These are phyloP conservation scores for Pelargonium nanum DNA, from an alignment of 345 rosid genomes.

Conservation along the genomic window DNA sequence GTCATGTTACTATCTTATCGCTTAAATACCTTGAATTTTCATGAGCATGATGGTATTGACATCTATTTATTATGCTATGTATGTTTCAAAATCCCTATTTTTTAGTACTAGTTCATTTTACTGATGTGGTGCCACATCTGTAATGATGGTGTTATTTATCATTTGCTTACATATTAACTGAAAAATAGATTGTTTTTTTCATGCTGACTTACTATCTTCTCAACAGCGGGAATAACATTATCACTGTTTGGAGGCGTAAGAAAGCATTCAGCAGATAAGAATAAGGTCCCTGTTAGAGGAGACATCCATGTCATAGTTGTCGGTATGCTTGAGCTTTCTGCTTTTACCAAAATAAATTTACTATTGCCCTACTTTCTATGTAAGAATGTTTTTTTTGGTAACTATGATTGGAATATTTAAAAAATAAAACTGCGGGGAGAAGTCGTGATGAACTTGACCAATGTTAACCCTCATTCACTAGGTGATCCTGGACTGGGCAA, in stretches of 20 bases:
- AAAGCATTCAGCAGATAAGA: slow-evolving; percentile 76
- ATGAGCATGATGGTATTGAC: not conserved
- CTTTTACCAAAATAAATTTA: not conserved
- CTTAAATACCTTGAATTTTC: not conserved
- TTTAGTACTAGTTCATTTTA: not conserved
- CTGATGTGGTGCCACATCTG: not conserved
- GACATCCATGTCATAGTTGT: slow-evolving; percentile 95
- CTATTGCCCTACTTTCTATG: not conserved
- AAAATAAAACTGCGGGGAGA: too few species aligned
- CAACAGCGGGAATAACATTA: slow-evolving; percentile 83
- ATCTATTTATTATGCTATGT: not conserved
- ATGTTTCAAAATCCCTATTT: not conserved
- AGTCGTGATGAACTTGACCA: slow-evolving; percentile 2
- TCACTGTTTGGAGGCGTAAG: slow-evolving; percentile 93
- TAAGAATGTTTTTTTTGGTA: not conserved
- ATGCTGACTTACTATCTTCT: slow-evolving; percentile 1
- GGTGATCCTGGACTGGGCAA: slow-evolving; percentile 99
- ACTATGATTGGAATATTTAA: not conserved
- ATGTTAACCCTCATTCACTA: slow-evolving; percentile 20
- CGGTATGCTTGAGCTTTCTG: slow-evolving; percentile 38
- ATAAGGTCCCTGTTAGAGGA: slow-evolving; percentile 99
- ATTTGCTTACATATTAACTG: not conserved
- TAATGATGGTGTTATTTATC: not conserved
- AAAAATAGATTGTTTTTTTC: too few species aligned
- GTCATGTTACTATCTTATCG: not conserved